phyloP scores from a whole-genome alignment of 2,329 filamentous ascomycete species.

The Trichocomaceae sp. region DNA sequence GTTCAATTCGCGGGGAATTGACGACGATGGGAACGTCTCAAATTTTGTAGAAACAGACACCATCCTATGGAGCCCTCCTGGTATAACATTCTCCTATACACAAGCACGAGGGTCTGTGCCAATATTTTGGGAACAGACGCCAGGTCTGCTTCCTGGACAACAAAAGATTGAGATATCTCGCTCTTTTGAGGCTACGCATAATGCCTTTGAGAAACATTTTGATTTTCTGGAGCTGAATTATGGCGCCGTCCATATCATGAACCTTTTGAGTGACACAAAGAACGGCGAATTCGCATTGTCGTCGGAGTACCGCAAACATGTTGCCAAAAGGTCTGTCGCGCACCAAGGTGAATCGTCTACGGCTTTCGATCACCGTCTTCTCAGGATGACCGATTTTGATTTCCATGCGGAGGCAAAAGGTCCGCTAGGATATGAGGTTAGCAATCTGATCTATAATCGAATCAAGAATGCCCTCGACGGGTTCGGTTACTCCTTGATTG shows the following conservation, averaged over 20 bases:
- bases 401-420: slow-evolving; percentile 92
- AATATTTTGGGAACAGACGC: slow-evolving; percentile 92
- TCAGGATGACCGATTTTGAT: slow-evolving; percentile 83
- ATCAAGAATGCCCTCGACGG: slow-evolving; percentile 73
- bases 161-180: slow-evolving; percentile 91
- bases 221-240: slow-evolving; percentile 78
- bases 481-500: slow-evolving; percentile 87
- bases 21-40: slow-evolving; percentile 93
- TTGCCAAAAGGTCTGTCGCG: slow-evolving; percentile 67
- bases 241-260: slow-evolving; percentile 85
- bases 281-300: slow-evolving; percentile 79
- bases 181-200: slow-evolving; percentile 83
- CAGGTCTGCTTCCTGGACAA: slow-evolving; percentile 80
- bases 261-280: slow-evolving; percentile 86
- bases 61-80: slow-evolving; percentile 73
- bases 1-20: slow-evolving; percentile 95
- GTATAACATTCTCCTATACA: slow-evolving; percentile 81
- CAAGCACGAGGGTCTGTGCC: slow-evolving; percentile 91
- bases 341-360: slow-evolving; percentile 46
- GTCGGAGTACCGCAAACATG: slow-evolving; percentile 68
- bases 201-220: slow-evolving; percentile 93
- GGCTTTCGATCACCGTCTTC: slow-evolving; percentile 61
- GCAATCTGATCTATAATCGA: slow-evolving; percentile 71
- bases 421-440: slow-evolving; percentile 80
- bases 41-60: slow-evolving; percentile 99